Evolutionary conservation across 371 early-diverging fungal species (phyloP).

Genomic region (Cokeromyces recurvatus): DNA sequence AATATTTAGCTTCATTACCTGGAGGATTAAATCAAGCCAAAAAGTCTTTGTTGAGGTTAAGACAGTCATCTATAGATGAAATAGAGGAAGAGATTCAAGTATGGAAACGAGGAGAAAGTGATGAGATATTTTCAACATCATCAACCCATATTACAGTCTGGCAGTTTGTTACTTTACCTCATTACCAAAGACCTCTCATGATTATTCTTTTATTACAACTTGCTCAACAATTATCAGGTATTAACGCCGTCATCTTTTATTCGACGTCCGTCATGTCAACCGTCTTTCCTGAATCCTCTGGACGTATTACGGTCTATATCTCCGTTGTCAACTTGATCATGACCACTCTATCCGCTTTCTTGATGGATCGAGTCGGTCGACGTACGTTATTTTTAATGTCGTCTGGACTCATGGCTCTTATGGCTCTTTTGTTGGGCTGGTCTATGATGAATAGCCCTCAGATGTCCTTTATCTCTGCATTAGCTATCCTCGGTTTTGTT

Average conservation of each 20-base stretch:
- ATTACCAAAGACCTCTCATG: constrained; percentile 57
- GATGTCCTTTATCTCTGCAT: constrained; percentile 47
- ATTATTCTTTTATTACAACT: constrained; percentile 75
- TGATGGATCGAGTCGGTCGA: constrained; percentile 84
- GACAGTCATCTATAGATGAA: constrained; percentile 43
- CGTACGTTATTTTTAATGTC: constrained; percentile 73
- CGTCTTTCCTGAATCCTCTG: constrained; percentile 58
- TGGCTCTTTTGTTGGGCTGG: constrained; percentile 54
- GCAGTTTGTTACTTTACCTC: constrained; percentile 34
- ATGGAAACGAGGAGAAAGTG: constrained; percentile 45
- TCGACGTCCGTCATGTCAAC: constrained; percentile 73
- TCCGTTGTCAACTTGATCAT: constrained; percentile 74
- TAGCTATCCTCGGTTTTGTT: constrained; percentile 73
- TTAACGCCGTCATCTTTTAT: constrained; percentile 91
- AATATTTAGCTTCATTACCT: constrained; percentile 52
- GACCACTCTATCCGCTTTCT: constrained; percentile 62
- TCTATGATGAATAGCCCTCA: constrained; percentile 50
- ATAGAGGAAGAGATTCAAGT: constrained; percentile 62
- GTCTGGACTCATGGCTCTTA: constrained; percentile 54
- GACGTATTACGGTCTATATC: constrained; percentile 67
- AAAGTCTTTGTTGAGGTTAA: constrained; percentile 48
- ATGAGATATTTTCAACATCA: background rate
- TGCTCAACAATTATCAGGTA: constrained; percentile 86
- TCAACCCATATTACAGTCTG: constrained; percentile 24
- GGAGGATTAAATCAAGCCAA: constrained; percentile 55